Conservation (phyloP, 2,329 filamentous ascomycete species). For the Zymoseptoria brevis region DNA sequence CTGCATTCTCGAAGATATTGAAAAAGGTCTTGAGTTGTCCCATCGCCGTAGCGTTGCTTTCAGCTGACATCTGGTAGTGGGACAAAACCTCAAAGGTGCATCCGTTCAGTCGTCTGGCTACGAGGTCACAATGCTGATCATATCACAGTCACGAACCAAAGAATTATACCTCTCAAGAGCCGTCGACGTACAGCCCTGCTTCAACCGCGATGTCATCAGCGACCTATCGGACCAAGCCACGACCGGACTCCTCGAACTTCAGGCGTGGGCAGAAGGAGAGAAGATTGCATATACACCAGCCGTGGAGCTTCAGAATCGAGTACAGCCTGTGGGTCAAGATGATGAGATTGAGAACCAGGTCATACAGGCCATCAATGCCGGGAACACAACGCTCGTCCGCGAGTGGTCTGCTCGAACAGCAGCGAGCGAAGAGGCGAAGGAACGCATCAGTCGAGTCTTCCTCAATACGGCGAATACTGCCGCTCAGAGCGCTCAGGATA, state of each 20-base stretch:
- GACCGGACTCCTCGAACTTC: constrained; percentile 87
- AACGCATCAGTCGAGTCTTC: constrained; percentile 83
- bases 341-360: constrained; percentile 87
- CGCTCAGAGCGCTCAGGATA: constrained; percentile 63
- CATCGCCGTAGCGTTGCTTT: constrained; percentile 12
- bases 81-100: constrained; percentile 92
- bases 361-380: constrained; percentile 75
- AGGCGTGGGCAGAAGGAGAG: constrained; percentile 94
- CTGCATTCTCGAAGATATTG: constrained; percentile 93
- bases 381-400: constrained; percentile 66
- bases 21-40: constrained; percentile 61
- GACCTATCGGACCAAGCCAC: constrained; percentile 95
- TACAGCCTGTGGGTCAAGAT: constrained; percentile 55
- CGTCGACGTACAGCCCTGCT: constrained; percentile 95
- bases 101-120: constrained; percentile 5
- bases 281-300: constrained; percentile 60
- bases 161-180: constrained; percentile 92
- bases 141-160: constrained; percentile 76
- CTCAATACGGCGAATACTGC: constrained; percentile 82
- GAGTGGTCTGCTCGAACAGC: constrained; percentile 72
- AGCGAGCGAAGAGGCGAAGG: constrained; percentile 53
- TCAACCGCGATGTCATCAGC: constrained; percentile 94
- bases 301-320: constrained; percentile 26
- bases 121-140: constrained; percentile 15
- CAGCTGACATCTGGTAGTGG: constrained; percentile 54